Conservation (phyloP, 2,329 filamentous ascomycete species). For the Colletotrichum nymphaeae region DNA sequence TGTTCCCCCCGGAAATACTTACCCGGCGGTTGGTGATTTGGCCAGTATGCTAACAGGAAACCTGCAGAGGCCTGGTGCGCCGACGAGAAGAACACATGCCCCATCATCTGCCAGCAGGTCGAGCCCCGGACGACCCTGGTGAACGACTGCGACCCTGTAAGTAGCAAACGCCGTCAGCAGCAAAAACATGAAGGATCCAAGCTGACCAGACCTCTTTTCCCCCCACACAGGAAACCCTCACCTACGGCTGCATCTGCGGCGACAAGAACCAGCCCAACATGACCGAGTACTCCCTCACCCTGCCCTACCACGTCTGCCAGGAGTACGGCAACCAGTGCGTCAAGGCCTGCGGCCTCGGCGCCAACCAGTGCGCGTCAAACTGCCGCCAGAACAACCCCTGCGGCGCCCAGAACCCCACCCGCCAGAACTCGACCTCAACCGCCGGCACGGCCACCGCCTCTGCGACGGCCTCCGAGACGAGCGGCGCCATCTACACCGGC, state of each 20-base stretch:
- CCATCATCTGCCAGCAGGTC: slow-evolving; percentile 76
- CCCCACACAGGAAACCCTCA: slow-evolving; percentile 62
- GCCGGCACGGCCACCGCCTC: slow-evolving; percentile 54
- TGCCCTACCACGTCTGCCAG: slow-evolving; percentile 82
- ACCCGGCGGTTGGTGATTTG: neutral
- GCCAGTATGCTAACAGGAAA: slow-evolving; percentile 10
- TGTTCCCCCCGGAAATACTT: neutral
- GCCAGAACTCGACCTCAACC: slow-evolving; percentile 65
- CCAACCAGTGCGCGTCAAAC: slow-evolving; percentile 67
- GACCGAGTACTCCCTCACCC: slow-evolving; percentile 80
- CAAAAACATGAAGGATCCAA: neutral
- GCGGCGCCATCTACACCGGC: slow-evolving; percentile 52
- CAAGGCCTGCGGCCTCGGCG: slow-evolving; percentile 59
- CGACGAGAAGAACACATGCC: slow-evolving; percentile 72
- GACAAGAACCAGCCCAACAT: slow-evolving; percentile 76
- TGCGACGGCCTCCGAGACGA: slow-evolving; percentile 44
- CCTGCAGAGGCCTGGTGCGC: slow-evolving; percentile 72
- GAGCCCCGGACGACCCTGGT: slow-evolving; percentile 61
- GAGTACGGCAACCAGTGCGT: slow-evolving; percentile 79
- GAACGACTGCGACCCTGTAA: slow-evolving; percentile 77
- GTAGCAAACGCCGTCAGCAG: slow-evolving; percentile 38
- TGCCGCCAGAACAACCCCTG: slow-evolving; percentile 78
- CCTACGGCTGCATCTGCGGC: slow-evolving; percentile 79
- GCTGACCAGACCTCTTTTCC: neutral
- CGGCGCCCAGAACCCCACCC: slow-evolving; percentile 74